Evolutionary conservation across 441 rosid genomes (phyloP).

Genomic region (Pelargonium fulgidum): DNA sequence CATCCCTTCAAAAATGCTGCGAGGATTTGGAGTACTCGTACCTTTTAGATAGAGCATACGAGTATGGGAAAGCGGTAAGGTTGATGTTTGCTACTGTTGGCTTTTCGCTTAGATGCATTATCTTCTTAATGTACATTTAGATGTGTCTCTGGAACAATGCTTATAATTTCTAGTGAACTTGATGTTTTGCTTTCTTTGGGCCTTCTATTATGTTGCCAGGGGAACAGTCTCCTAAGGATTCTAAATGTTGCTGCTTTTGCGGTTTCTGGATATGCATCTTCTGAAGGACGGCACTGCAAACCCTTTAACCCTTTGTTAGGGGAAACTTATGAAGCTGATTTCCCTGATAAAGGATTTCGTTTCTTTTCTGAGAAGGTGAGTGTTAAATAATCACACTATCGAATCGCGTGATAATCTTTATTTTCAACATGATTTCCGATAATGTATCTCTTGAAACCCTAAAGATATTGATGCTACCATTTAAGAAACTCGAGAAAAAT

Average conservation of each 20-base stretch:
- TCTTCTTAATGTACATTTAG: not conserved
- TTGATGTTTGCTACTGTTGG: too few relatives aligned
- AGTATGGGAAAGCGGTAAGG: constrained; percentile 59
- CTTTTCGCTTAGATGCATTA: not conserved
- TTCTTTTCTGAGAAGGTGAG: constrained; percentile 96
- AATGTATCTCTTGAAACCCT: too few relatives aligned
- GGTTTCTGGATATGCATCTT: constrained; percentile 91
- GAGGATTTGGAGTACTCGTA: constrained; percentile 83
- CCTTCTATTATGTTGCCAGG: constrained; percentile 35
- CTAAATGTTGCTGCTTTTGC: constrained; percentile 94
- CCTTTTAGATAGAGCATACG: constrained; percentile 69
- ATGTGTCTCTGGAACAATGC: not conserved
- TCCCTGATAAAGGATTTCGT: constrained; percentile 79
- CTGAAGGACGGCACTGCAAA: constrained; percentile 92
- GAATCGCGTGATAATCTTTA: too few relatives aligned
- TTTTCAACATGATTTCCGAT: too few relatives aligned
- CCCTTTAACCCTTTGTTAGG: constrained; percentile 97
- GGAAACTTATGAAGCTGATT: constrained; percentile 97
- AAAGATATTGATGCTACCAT: too few relatives aligned
- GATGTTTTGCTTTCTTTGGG: not conserved
- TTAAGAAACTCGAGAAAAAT: too few relatives aligned
- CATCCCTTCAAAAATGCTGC: constrained; percentile 75
- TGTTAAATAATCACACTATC: not conserved
- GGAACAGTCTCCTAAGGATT: constrained; percentile 63
- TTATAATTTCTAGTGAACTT: not conserved